Evolutionary conservation across 2,329 filamentous ascomycete species (phyloP), one percentile per base, ranked within the genome.

Genomic region (Sporothrix euskadiensis): DNA sequence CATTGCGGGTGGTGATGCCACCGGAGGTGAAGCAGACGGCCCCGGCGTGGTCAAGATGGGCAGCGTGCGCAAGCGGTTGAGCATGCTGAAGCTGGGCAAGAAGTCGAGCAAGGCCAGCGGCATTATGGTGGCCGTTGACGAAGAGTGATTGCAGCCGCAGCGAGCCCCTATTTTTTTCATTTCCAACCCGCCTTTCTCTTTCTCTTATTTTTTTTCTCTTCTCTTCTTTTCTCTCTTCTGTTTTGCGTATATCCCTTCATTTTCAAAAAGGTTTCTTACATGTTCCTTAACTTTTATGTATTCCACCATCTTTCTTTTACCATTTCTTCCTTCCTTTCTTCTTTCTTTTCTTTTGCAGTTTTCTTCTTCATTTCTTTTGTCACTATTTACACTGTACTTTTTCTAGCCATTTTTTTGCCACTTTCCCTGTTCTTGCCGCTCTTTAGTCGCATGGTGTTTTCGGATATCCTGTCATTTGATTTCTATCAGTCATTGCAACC

Each of bases 1-100:
- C 30, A 30, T 56, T 8, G 12, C 12, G 52, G 26, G 52, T 22
- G 52, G n/a, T 26, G 41, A 47, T n/a, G 44, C 30, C 22, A 22
- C 14, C 54, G 77, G 79, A 44, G 74, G 73, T 7, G 71, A 32
- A 7, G 49, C 10, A 9, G 63, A 68, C 4, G 71, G 22, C 32
- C 74, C 76, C 14, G 81, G 82, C 4, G 79, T 83, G 52, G 80
- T 81, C 73, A 85, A 86, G 78, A 87, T 88, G 71, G 88, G 88
- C 49, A 91, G 90, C 73, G 88, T 97, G 76, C 89, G 91, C 82
- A 95, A 94, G 83, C 84, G 94, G 78, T 85, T 97, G 76, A 96
- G 92, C 80, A 84, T 94, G 78, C 84, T 97, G 78, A 92, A 91
- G 80, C 85, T 94, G 69, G 90, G 91, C 41, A 91, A 90, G 80